Conservation (phyloP, 108 stramenopile species). For the Licmophora abbreviata region DNA sequence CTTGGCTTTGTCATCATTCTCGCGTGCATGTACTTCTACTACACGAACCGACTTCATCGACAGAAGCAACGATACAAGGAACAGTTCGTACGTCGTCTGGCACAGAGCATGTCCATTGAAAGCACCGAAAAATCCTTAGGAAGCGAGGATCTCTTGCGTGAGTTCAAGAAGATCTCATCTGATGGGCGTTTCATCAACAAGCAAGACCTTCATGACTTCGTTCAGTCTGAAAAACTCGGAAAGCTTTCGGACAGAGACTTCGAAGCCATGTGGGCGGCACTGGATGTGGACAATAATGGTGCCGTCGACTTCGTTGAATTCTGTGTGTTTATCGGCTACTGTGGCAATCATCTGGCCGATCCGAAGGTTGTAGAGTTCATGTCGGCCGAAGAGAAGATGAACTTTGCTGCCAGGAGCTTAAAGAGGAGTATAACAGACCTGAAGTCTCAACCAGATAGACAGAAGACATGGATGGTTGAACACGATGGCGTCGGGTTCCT, state of each 20-base stretch:
- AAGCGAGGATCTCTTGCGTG: constrained; percentile 2
- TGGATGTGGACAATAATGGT: constrained; percentile 39
- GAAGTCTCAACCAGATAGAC: no score
- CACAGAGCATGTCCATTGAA: constrained; percentile 3
- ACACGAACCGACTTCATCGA: neutral
- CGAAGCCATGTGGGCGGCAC: constrained; percentile 7
- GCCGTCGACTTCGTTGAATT: constrained; percentile 27
- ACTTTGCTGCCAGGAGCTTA: neutral
- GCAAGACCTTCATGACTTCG: neutral
- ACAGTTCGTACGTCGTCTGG: constrained; percentile 8
- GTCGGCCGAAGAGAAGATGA: neutral
- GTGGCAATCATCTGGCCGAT: neutral
- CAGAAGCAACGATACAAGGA: constrained; percentile 7
- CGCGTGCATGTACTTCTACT: no score
- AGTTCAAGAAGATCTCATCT: constrained; percentile 5
- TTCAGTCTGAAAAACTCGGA: neutral
- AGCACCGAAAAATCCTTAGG: neutral
- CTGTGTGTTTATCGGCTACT: constrained; percentile 4
- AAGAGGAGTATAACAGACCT: no score
- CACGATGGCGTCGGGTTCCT: no score
- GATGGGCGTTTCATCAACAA: constrained; percentile 5
- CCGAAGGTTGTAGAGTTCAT: neutral
- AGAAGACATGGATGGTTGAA: no score
- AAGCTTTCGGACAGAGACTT: constrained; percentile 4
- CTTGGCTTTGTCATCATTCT: neutral